phyloP scores from a whole-genome alignment of 192 early-diverging fungal species.

The Neocallimastix lanati region DNA sequence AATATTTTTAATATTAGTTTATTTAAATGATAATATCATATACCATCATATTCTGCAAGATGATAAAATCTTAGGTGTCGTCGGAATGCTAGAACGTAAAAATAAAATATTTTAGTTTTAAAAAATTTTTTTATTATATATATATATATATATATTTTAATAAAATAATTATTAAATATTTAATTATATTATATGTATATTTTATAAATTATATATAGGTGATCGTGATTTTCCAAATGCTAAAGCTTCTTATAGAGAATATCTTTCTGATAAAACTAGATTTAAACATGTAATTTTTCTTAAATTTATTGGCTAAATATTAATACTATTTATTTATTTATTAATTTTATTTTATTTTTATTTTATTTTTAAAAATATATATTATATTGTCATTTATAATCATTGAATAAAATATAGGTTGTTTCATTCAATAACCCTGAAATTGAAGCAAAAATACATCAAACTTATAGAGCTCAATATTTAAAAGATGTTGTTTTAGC shows the following conservation, averaged over 20 bases:
- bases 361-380: slow-evolving; percentile 33
- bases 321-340: too few species aligned
- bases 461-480: slow-evolving; percentile 70
- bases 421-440: slow-evolving; percentile 57
- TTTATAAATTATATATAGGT: slow-evolving; percentile 34
- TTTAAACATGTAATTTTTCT: slow-evolving; percentile 20
- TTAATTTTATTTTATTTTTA: too few species aligned
- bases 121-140: too few species aligned
- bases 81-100: slow-evolving; percentile 77
- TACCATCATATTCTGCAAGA: slow-evolving; percentile 59
- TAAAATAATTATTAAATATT: too few species aligned
- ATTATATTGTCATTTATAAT: slow-evolving; percentile 13
- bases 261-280: slow-evolving; percentile 23
- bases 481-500: slow-evolving; percentile 72
- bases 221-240: slow-evolving; percentile 50
- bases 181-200: too few species aligned
- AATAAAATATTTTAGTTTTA: too few species aligned
- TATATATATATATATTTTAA: too few species aligned
- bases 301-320: not conserved
- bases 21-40: slow-evolving; percentile 59
- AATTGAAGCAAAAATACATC: slow-evolving; percentile 61
- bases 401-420: slow-evolving; percentile 9
- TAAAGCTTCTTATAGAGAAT: slow-evolving; percentile 57
- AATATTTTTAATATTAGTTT: slow-evolving; percentile 21
- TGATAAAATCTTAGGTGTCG: slow-evolving; percentile 44